These are phyloP conservation scores for Colletotrichum magnum DNA, from an alignment of 2,329 filamentous ascomycete species.

Conservation along the genomic window DNA sequence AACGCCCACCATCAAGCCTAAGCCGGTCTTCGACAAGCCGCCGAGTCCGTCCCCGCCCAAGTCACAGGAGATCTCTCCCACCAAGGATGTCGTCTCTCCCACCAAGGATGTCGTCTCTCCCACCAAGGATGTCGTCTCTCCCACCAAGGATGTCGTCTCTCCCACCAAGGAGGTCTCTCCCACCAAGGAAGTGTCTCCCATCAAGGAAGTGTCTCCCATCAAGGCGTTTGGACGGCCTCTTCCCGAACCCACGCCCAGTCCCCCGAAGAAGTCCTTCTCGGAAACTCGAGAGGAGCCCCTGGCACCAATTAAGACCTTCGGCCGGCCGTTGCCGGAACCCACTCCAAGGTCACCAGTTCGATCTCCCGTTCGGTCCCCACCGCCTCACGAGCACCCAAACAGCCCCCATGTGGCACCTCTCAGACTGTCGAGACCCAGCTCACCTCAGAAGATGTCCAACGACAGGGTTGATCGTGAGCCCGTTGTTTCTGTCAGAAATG, in stretches of 20 bases:
- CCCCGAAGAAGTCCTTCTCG: conserved; percentile 44
- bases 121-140: conserved; percentile 45
- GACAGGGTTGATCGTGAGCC: conserved; percentile 49
- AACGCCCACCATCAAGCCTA: conserved; percentile 33
- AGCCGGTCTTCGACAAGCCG: conserved; percentile 37
- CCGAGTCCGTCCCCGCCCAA: conserved; percentile 26
- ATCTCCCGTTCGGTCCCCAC: conserved; percentile 31
- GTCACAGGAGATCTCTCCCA: conserved; percentile 49
- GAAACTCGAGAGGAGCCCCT: conserved; percentile 42
- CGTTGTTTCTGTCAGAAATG: conserved; percentile 55
- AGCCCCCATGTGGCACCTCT: conserved; percentile 50
- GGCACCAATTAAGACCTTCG: conserved; percentile 53
- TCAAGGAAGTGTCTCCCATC: conserved; percentile 48
- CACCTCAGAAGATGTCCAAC: conserved; percentile 45
- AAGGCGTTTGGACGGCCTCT: conserved; percentile 51
- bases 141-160: no score
- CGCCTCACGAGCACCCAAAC: conserved; percentile 20
- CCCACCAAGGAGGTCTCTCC: no score
- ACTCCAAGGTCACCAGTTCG: conserved; percentile 27
- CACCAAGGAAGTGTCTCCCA: no score
- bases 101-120: conserved; percentile 53
- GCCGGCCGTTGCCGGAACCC: conserved; percentile 48
- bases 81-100: conserved; percentile 52
- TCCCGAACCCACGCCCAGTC: conserved; percentile 46
- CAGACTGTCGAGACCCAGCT: conserved; percentile 52